These are phyloP conservation scores for Aspergillus heteromorphus DNA, from an alignment of 495 filamentous ascomycete genomes.

Conservation along the genomic window DNA sequence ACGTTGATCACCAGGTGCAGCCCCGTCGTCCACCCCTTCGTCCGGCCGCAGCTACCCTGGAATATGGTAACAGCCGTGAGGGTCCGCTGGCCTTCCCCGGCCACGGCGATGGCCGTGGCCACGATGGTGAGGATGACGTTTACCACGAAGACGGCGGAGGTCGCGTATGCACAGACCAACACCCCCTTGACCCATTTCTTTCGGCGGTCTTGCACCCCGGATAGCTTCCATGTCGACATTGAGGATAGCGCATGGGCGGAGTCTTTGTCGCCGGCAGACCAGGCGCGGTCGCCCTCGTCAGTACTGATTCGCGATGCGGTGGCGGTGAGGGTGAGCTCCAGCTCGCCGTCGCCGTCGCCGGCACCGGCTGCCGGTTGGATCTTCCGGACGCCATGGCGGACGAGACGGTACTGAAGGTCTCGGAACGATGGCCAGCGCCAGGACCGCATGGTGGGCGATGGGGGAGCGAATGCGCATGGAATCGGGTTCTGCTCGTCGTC, in stretches of 20 bases:
- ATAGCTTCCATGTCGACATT: not conserved
- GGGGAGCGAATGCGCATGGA: too few relatives aligned
- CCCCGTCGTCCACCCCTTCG: conserved; percentile 7
- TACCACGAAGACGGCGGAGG: not conserved
- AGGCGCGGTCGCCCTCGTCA: not conserved
- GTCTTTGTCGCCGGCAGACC: too few relatives aligned
- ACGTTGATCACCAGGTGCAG: conserved; percentile 9
- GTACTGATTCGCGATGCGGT: not conserved
- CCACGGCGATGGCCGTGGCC: not conserved
- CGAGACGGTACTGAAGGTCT: not conserved
- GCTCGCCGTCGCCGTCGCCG: too few relatives aligned
- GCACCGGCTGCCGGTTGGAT: not conserved
- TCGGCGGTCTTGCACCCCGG: not conserved
- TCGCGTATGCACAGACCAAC: conserved; percentile 2
- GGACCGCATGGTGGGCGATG: not conserved
- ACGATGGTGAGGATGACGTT: conserved; percentile 7
- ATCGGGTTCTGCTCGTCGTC: too few relatives aligned
- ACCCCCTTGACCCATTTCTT: conserved; percentile 7
- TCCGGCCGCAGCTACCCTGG: not conserved
- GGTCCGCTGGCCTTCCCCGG: not conserved
- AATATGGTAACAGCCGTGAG: not conserved
- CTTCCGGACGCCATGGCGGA: not conserved
- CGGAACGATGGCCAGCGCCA: not conserved
- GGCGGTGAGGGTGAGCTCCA: too few relatives aligned
- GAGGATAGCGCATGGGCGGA: not conserved